Evolutionary conservation across 306 rosid genomes (phyloP), one percentile per base, ranked within the genome.

Genomic region (Prinsepia uniflora): DNA sequence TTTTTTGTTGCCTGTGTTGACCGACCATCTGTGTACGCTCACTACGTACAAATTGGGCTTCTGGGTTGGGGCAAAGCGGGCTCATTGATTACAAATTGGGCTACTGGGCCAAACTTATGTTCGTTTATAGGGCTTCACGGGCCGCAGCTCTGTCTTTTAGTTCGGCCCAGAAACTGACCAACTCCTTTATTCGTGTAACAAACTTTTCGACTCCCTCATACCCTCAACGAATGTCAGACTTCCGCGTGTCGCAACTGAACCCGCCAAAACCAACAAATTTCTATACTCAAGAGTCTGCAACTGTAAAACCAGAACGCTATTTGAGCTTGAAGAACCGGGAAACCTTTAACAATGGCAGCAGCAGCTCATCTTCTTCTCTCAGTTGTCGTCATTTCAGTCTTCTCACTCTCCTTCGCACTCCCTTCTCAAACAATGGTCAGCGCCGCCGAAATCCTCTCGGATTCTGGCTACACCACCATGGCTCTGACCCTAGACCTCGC

Each of bases 361-460:
- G 11, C 49, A 52, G 24, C 9, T 7, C 17, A 2, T 11, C 34
- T 67, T 67, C 34, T 62, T 24, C 12, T 77, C 75, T 66, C 81
- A 49, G 44, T 73, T 67, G 30, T 81, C 76, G 52, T 72, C 45
- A 41, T 77, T 36, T 75, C 82, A n/a, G 46, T 61, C 47, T 39
- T 67, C 67, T 17, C 78, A 48, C 44, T 70, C 67, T 57, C 83
- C 66, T 44, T 50, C 42, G 49, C 81, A 14, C 63, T 75, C 59
- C 80, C 74, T 22, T 13, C 86, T 17, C 45, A 87, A 22, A 49
- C 80, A 71, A 36, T 89, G 48, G 75, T 80, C 57, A 87, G 85
- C 17, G 92, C 92, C 11, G 84, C 81, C 22, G 78, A 80, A 47
- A 78, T 89, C 65, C 90, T 87, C 81, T 74, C 87, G n/a, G 70